Evolutionary conservation across 1,139 yeast species (phyloP), one percentile per base, ranked within the genome.

Genomic region (Kurtzmaniella quercitrusa): DNA sequence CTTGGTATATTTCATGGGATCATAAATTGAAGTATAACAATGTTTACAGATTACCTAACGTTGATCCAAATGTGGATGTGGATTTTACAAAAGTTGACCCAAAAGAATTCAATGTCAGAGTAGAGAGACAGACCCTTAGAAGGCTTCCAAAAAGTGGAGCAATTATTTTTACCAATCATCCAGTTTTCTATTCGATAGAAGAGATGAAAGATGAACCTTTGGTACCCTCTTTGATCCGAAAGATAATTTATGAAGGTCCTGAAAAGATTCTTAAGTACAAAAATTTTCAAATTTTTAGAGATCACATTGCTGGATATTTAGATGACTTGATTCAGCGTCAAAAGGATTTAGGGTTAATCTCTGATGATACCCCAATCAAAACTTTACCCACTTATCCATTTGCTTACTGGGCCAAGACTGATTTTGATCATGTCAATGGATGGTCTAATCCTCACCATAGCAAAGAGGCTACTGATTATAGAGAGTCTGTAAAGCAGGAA

Each of bases 131-230:
- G 52, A 64, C 81, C 1, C 60, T 77, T 43, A 58, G 80, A 43
- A 66, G 77, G 48, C 64, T 77, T 43, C 82, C 82, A 5, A 65
- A 65, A 45, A 57, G 77, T 2, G 58, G 60, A 38, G 79, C 79
- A 1, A 69, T 75, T 41, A 67, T 81, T 29, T 80, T 82, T 59
- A 68, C 83, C 38, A 79, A 83, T 57, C 90, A 84, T 56, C 90
- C 90, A 2, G 69, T 82, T 10, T 82, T 79, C 57, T 84, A 84
- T 60, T 72, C 82, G 2, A 69, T 84, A 45, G 89, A 82, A 21
- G 90, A 84, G 55, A 82, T 84, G 89, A 82, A 82, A 56, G 87
- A 84, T 57, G 91, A 84, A 56, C 89, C 90, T 8, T 59, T 79
- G 62, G 70, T 84, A 29, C 90, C 90, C n/a, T 78, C 86, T 1